Percentiles rank a stretch among this genome's conserved stretches.
Conservation (phyloP, 805 yeast species). For the Yarrowia hollandica region DNA sequence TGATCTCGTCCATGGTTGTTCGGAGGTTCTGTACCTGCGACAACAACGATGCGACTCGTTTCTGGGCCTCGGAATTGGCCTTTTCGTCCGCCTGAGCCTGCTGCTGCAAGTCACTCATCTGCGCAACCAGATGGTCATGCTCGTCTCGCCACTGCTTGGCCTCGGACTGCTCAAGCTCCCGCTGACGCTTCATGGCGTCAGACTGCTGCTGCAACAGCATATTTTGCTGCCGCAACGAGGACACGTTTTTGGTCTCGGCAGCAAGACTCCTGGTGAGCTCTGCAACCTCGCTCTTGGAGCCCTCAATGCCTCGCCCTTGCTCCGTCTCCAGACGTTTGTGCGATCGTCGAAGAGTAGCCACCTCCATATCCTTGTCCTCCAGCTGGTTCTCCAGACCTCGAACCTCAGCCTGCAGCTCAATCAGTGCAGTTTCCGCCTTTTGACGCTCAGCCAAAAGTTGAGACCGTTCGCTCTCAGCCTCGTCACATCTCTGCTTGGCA, state of each 20-base stretch:
- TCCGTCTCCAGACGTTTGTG: conserved; percentile 14
- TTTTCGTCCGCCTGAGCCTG: conserved; percentile 48
- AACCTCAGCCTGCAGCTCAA: conserved; percentile 53
- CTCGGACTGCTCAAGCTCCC: conserved; percentile 20
- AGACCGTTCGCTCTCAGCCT: conserved; percentile 50
- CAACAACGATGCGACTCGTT: conserved; percentile 48
- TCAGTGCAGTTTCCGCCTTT: conserved; percentile 54
- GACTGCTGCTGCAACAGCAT: conserved; percentile 4
- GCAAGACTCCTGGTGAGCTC: conserved; percentile 35
- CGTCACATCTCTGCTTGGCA: conserved; percentile 54
- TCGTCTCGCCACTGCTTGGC: conserved; percentile 28
- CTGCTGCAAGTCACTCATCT: conserved; percentile 46
- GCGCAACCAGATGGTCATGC: conserved; percentile 38
- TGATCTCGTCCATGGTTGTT: conserved; percentile 59
- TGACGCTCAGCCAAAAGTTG: conserved; percentile 53
- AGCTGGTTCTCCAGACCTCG: conserved; percentile 56
- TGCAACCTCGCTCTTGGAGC: conserved; percentile 32
- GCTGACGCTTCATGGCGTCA: conserved; percentile 11
- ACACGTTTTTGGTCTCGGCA: neutral
- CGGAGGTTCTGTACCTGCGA: conserved; percentile 59
- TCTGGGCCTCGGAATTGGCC: conserved; percentile 50
- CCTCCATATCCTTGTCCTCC: conserved; percentile 57
- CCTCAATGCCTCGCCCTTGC: neutral
- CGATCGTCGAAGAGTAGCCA: conserved; percentile 1
- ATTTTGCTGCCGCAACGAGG: conserved; percentile 1